Evolutionary conservation across 1,139 yeast species (phyloP).

Genomic region (Geotrichum carabidarum): DNA sequence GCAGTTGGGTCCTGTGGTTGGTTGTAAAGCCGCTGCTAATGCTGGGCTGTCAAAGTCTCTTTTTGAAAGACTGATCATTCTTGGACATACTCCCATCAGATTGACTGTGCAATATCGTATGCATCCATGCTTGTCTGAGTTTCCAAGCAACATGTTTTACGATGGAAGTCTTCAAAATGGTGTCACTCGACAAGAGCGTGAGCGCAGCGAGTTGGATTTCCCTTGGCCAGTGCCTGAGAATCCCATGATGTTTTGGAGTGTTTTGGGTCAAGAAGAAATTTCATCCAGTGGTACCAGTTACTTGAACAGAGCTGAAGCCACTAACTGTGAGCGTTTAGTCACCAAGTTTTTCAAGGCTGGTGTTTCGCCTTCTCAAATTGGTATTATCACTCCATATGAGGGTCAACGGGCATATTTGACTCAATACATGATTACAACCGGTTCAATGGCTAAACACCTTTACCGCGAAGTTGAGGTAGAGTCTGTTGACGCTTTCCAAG

Average conservation of each 20-base stretch:
- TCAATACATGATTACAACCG: slow-evolving; percentile 72
- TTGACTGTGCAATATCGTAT: slow-evolving; percentile 91
- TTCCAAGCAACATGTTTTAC: slow-evolving; percentile 87
- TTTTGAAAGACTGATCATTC: slow-evolving; percentile 77
- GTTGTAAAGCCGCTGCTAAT: slow-evolving; percentile 72
- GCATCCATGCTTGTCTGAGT: slow-evolving; percentile 85
- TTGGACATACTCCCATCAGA: slow-evolving; percentile 81
- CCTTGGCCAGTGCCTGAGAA: slow-evolving; percentile 83
- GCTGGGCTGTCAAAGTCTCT: slow-evolving; percentile 83
- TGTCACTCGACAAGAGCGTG: slow-evolving; percentile 69
- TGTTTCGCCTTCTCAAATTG: slow-evolving; percentile 75
- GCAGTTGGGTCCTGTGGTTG: slow-evolving; percentile 86
- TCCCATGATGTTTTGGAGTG: slow-evolving; percentile 96
- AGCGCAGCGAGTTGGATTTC: slow-evolving; percentile 52
- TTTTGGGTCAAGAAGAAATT: slow-evolving; percentile 83
- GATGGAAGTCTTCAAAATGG: slow-evolving; percentile 92
- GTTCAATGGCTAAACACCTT: slow-evolving; percentile 56
- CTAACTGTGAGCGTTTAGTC: slow-evolving; percentile 78
- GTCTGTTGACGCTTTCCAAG: slow-evolving; percentile 94
- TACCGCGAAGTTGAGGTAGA: slow-evolving; percentile 80
- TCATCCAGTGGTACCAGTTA: slow-evolving; percentile 80
- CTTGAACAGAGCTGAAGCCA: slow-evolving; percentile 83
- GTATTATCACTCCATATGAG: slow-evolving; percentile 90
- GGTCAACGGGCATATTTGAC: slow-evolving; percentile 84
- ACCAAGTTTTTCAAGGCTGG: slow-evolving; percentile 74